Percentiles rank a stretch among this genome's conserved stretches.
phyloP scores from a whole-genome alignment of 805 yeast genomes.

The Candida fluviatilis region DNA sequence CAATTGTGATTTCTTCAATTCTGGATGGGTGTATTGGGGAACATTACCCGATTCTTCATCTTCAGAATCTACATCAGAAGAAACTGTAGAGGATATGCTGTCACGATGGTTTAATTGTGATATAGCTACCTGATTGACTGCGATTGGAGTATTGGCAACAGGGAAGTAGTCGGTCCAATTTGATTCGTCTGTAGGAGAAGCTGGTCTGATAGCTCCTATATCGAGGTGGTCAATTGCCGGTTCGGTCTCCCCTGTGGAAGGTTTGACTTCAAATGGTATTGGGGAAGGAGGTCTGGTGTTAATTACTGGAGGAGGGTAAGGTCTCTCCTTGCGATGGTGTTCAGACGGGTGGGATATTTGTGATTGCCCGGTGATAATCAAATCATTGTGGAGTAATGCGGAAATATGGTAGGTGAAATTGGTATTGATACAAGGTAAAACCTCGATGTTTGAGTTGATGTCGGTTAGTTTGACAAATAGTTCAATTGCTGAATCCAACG shows the following conservation, averaged over 20 bases:
- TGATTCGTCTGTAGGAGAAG: background rate
- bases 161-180: background rate
- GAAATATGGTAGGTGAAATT: conserved; percentile 84
- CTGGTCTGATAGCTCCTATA: no score
- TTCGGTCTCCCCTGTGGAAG: no score
- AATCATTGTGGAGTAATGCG: conserved; percentile 66
- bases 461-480: conserved; percentile 61
- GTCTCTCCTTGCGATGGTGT: conserved; percentile 14
- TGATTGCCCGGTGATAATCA: conserved; percentile 81
- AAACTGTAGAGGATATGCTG: background rate
- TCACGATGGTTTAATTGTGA: conserved; percentile 2
- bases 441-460: conserved; percentile 48
- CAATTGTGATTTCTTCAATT: conserved; percentile 66
- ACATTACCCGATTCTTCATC: conserved; percentile 56
- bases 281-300: conserved; percentile 23
- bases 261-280: no score
- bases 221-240: no score
- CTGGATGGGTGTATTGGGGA: conserved; percentile 76
- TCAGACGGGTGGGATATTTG: conserved; percentile 85
- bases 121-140: background rate
- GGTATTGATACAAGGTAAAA: conserved; percentile 79
- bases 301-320: conserved; percentile 23
- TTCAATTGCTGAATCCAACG: conserved; percentile 80
- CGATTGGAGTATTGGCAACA: background rate
- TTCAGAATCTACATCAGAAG: conserved; percentile 10